These are phyloP conservation scores for Neurospora hispaniola DNA, from an alignment of 495 filamentous ascomycete genomes.

Conservation along the genomic window DNA sequence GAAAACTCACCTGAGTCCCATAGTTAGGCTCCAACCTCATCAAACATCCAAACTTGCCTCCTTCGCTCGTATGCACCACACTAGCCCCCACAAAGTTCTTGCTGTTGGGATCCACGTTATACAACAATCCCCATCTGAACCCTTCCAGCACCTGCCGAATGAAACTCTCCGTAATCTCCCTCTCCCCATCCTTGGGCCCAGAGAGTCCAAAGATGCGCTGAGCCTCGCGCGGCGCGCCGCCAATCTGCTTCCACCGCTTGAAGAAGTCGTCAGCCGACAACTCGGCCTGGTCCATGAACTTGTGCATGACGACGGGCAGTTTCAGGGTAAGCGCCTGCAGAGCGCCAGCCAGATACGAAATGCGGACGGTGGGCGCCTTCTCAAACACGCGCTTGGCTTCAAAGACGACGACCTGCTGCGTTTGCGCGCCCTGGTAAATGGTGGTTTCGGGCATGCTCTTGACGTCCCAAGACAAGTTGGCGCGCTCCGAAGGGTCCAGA, in stretches of 20 bases:
- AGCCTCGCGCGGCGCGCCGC: constrained; percentile 71
- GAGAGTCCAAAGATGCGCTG: constrained; percentile 71
- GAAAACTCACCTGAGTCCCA: constrained; percentile 57
- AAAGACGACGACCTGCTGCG: constrained; percentile 90
- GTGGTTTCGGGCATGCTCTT: constrained; percentile 82
- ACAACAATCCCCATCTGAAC: constrained; percentile 80
- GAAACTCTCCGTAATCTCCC: constrained; percentile 44
- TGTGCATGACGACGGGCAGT: constrained; percentile 79
- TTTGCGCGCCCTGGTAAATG: constrained; percentile 63
- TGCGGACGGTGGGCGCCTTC: constrained; percentile 80
- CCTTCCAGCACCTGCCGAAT: constrained; percentile 60
- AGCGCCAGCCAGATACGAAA: constrained; percentile 88
- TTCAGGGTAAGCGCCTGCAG: constrained; percentile 88
- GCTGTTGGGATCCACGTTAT: constrained; percentile 75
- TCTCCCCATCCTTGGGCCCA: constrained; percentile 36
- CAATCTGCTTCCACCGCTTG: constrained; percentile 98
- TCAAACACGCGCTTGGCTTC: constrained; percentile 73
- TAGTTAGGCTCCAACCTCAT: constrained; percentile 93
- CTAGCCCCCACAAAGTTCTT: constrained; percentile 93
- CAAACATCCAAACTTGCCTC: constrained; percentile 88
- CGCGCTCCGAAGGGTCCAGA: constrained; percentile 56
- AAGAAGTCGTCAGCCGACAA: constrained; percentile 89
- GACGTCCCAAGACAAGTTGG: constrained; percentile 65
- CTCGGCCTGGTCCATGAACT: constrained; percentile 89
- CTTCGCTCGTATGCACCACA: constrained; percentile 71